These are phyloP conservation scores for Myxozyma mucilagina DNA, from an alignment of 805 yeast species.

Conservation along the genomic window DNA sequence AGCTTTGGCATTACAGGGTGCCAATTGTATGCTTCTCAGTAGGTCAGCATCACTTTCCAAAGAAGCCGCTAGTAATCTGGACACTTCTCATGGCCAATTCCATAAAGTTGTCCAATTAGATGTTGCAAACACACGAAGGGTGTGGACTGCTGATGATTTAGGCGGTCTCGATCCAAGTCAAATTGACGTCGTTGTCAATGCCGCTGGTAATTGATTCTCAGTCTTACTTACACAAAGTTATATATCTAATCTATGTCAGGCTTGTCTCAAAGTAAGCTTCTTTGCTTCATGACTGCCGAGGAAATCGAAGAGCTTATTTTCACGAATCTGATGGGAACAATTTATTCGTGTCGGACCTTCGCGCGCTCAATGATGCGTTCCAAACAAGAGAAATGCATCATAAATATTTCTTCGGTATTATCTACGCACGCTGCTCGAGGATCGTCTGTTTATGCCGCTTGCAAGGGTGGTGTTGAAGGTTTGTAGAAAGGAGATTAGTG, in stretches of 20 bases:
- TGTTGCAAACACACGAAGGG: conserved; percentile 10
- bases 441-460: conserved; percentile 57
- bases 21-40: conserved; percentile 53
- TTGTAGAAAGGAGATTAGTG: background rate
- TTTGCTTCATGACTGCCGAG: conserved; percentile 45
- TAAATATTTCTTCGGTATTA: conserved; percentile 69
- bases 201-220: no score
- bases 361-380: conserved; percentile 52
- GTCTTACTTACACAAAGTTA: no score
- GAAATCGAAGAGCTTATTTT: conserved; percentile 51
- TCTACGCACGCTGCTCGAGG: conserved; percentile 45
- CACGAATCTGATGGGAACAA: conserved; percentile 62
- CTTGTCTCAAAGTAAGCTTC: conserved; percentile 55
- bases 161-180: conserved; percentile 11
- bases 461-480: conserved; percentile 64
- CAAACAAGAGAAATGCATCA: conserved; percentile 42
- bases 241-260: conserved; percentile 51
- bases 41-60: conserved; percentile 47
- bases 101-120: conserved; percentile 26
- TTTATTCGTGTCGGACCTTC: conserved; percentile 56
- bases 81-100: conserved; percentile 1
- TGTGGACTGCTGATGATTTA: conserved; percentile 23
- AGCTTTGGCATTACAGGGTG: conserved; percentile 53
- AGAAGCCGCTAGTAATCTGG: conserved; percentile 31
- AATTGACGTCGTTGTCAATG: conserved; percentile 53